Base-by-base conservation (phyloP, 495 filamentous ascomycete species). In the Melanomma pulvis-pyrius region DNA sequence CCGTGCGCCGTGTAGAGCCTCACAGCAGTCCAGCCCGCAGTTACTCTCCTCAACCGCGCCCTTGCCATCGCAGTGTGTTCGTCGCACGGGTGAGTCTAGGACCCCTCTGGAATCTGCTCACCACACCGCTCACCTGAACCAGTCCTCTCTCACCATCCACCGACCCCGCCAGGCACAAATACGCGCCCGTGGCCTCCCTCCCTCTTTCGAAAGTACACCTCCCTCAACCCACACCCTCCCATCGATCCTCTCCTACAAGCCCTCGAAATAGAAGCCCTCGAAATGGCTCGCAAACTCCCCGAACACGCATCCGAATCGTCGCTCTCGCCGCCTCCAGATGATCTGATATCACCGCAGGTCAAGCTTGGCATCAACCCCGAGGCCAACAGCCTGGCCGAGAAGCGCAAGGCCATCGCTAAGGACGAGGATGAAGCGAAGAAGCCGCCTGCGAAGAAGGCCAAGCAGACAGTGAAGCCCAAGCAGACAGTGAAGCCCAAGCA, bases 401-500 rank as follows among this genome's bases (percentile, higher is more conserved):
- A 61, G 57, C 57, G 65, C 48, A 61, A 67, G 32, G 58, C 44
- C 11, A 47, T 55, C 48, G 21, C 30, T 1, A 57, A 41, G 41
- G 61, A 65, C 11, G 52, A 49, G 24, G 53, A 49, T 3, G 51
- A 61, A 46, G 3, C 46, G 2, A 61, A 61, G 29, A 51, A 51
- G 24, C 28, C 15, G 4, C 28, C 44, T 5, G n/a, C 51, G 25
- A 30, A 22, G 30, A 55, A 34, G 51, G 48, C 25, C 21, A 50
- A 57, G 30, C 1, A n/a, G n/a, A n/a, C n/a, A n/a, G 8, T 19
- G 32, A 39, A 12, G 53, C 41, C 13, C 46, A 32, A 17, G 72
- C 60, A 21, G 24, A 22, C 17, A 55, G 54, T 7, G 72, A 72
- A 56, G 59, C 68, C 79, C 21, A 34, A 32, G 24, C 36, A 17